A percentile compares a stretch with the other conserved stretches of the same genome.
Conservation (phyloP, 306 rosid genomes). For the Canavalia ensiformis region DNA sequence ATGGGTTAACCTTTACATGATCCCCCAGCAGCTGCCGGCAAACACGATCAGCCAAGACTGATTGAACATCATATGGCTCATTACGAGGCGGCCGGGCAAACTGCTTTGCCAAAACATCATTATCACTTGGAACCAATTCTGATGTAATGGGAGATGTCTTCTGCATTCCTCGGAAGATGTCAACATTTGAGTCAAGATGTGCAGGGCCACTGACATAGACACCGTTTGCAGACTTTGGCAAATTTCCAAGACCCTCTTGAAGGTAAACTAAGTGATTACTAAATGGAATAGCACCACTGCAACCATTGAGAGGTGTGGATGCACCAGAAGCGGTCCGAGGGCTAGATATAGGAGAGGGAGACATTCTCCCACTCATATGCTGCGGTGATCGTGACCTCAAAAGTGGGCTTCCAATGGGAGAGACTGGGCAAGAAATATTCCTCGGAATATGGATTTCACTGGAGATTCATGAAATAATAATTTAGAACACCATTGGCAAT, state of each 20-base stretch:
- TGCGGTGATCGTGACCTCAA: conserved; percentile 85
- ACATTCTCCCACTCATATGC: conserved; percentile 84
- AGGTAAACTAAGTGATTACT: conserved; percentile 60
- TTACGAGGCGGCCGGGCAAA: conserved; percentile 53
- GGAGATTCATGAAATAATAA: conserved; percentile 47
- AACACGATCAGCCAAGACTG: conserved; percentile 88
- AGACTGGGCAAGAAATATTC: conserved; percentile 92
- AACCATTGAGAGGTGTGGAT: conserved; percentile 79
- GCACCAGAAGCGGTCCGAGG: conserved; percentile 91
- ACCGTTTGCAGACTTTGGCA: conserved; percentile 68
- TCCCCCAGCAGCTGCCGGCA: conserved; percentile 81
- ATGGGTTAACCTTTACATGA: conserved; percentile 59
- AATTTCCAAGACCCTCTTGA: conserved; percentile 76
- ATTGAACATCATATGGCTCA: conserved; percentile 74
- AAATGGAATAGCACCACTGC: conserved; percentile 78
- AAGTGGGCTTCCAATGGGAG: conserved; percentile 95
- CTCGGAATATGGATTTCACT: conserved; percentile 81
- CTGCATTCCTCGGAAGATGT: conserved; percentile 80
- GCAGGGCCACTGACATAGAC: conserved; percentile 54
- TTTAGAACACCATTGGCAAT: conserved; percentile 43
- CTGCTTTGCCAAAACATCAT: conserved; percentile 65
- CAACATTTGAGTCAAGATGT: conserved; percentile 70
- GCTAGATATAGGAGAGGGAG: conserved; percentile 95
- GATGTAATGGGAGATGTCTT: conserved; percentile 65
- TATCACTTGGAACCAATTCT: conserved; percentile 65